These are phyloP conservation scores for Ophiostoma fasciatum DNA, from an alignment of 2,329 filamentous ascomycete species.

Conservation along the genomic window DNA sequence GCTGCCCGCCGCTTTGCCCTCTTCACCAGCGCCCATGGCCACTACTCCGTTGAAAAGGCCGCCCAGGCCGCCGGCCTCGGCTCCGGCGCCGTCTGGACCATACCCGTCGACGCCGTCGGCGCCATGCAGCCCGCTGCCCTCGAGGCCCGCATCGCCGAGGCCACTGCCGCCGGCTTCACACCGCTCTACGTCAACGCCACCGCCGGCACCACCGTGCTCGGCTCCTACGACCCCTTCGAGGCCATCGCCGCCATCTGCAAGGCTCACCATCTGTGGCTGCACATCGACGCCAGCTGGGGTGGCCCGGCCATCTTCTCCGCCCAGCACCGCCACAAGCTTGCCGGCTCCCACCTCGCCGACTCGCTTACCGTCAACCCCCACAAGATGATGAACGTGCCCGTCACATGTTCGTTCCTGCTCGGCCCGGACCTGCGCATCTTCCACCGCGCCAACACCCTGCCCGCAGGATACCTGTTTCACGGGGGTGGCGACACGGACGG, in stretches of 20 bases:
- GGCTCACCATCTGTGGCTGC: slow-evolving; percentile 68
- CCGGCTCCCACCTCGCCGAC: slow-evolving; percentile 60
- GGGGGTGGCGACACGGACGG: too few relatives aligned
- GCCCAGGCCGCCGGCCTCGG: slow-evolving; percentile 85
- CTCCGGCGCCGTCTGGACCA: slow-evolving; percentile 52
- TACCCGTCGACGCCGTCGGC: slow-evolving; percentile 59
- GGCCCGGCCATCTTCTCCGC: slow-evolving; percentile 65
- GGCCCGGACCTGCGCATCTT: slow-evolving; percentile 62
- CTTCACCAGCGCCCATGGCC: slow-evolving; percentile 80
- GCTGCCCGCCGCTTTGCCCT: slow-evolving; percentile 54
- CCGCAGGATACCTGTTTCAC: slow-evolving; percentile 78
- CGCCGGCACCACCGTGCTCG: slow-evolving; percentile 84
- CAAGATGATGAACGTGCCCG: slow-evolving; percentile 88
- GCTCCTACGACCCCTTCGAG: slow-evolving; percentile 70
- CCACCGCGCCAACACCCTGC: slow-evolving; percentile 70
- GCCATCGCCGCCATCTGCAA: slow-evolving; percentile 57
- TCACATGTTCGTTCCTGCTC: slow-evolving; percentile 84
- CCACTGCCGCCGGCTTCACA: slow-evolving; percentile 53
- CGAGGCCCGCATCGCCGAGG: slow-evolving; percentile 43
- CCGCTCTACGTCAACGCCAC: slow-evolving; percentile 94
- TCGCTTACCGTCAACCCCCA: slow-evolving; percentile 84
- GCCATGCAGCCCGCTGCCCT: slow-evolving; percentile 56
- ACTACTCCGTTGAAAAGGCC: slow-evolving; percentile 91
- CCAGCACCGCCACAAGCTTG: slow-evolving; percentile 47
- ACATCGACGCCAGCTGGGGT: slow-evolving; percentile 88